Percentiles rank a stretch among this genome's conserved stretches.
phyloP scores from a whole-genome alignment of 1,284 basidiomycete species.

The Chondrostereum purpureum region DNA sequence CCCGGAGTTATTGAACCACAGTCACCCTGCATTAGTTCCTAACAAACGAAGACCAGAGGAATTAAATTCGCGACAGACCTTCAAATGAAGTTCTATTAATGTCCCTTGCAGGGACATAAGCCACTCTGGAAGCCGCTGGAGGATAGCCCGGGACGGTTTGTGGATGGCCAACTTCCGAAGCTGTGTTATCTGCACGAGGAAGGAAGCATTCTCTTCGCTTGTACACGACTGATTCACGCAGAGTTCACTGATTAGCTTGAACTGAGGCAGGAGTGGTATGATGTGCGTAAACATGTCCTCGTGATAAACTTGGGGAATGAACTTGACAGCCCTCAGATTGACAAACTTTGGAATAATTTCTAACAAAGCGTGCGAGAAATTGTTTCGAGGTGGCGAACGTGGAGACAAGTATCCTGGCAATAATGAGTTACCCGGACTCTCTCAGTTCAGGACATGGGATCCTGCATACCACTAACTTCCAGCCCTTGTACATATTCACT shows the following conservation, averaged over 20 bases:
- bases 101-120: constrained; percentile 26
- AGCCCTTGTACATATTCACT: constrained; percentile 32
- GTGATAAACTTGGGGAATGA: constrained; percentile 33
- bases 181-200: constrained; percentile 25
- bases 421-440: not conserved
- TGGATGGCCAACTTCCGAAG: constrained; percentile 32
- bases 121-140: constrained; percentile 42
- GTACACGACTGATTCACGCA: constrained; percentile 34
- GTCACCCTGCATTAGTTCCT: constrained; percentile 30
- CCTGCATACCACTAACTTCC: constrained; percentile 34
- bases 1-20: constrained; percentile 56
- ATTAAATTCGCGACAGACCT: constrained; percentile 23
- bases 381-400: constrained; percentile 27
- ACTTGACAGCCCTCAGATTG: constrained; percentile 30
- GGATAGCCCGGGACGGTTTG: constrained; percentile 36
- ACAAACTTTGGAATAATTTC: constrained; percentile 29
- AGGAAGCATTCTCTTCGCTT: constrained; percentile 25
- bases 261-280: constrained; percentile 21
- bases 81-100: constrained; percentile 33
- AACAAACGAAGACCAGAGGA: not conserved
- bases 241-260: constrained; percentile 26
- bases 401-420: constrained; percentile 33
- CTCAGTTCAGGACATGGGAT: not conserved
- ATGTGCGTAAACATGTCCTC: constrained; percentile 29
- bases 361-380: constrained; percentile 24